These are phyloP conservation scores for Paramecium tetraurelia DNA, from an alignment of 73 alveolate genomes.

Conservation along the genomic window DNA sequence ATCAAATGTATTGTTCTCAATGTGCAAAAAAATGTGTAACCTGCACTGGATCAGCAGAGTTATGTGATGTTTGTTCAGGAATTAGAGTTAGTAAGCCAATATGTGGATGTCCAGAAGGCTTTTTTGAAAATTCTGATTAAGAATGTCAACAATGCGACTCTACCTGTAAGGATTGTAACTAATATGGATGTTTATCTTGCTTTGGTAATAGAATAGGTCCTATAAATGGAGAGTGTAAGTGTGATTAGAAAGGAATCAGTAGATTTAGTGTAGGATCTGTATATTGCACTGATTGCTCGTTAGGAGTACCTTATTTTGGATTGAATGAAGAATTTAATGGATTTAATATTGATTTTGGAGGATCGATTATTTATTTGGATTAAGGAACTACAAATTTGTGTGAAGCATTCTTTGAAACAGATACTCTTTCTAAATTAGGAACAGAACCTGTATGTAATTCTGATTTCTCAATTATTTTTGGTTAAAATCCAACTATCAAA, in stretches of 20 bases:
- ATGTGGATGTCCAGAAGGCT: slow-evolving; percentile 2
- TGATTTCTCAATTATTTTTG: background rate
- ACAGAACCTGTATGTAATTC: background rate
- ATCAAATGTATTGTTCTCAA: background rate
- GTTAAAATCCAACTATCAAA: background rate
- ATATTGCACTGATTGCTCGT: background rate
- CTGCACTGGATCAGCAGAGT: background rate
- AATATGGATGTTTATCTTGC: slow-evolving; percentile 21
- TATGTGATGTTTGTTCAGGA: background rate
- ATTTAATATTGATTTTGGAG: background rate
- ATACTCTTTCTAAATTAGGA: background rate
- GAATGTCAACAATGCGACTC: slow-evolving; percentile 1
- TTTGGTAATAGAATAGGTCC: slow-evolving; percentile 17
- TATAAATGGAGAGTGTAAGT: background rate
- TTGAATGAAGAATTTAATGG: background rate
- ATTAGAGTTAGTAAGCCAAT: background rate
- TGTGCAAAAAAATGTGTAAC: background rate
- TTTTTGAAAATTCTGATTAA: background rate
- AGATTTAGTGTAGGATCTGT: background rate
- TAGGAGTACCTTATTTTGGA: background rate
- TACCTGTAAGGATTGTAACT: background rate
- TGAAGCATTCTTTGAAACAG: background rate
- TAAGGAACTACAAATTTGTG: background rate
- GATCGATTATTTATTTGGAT: background rate
- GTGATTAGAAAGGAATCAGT: background rate